phyloP scores from a whole-genome alignment of 1,284 basidiomycete genomes.

The Hemileia vastatrix region DNA sequence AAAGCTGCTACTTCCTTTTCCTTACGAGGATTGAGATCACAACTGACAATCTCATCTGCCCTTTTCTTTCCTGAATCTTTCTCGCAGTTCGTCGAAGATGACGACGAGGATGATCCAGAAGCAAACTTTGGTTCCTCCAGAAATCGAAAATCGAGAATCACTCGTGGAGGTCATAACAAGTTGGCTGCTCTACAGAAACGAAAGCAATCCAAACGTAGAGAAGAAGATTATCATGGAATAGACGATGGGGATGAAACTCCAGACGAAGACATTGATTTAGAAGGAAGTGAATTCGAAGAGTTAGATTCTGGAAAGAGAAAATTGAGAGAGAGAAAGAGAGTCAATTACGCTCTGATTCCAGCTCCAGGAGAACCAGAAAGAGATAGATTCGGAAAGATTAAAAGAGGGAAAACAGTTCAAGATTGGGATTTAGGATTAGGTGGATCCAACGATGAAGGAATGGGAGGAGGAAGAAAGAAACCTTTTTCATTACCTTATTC shows the following conservation, averaged over 20 bases:
- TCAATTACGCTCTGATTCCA: conserved; percentile 39
- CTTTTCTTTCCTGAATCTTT: conserved; percentile 26
- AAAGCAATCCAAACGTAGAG: conserved; percentile 27
- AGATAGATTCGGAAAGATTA: conserved; percentile 33
- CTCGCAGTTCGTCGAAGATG: conserved; percentile 32
- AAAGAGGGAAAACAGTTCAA: neutral
- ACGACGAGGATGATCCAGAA: conserved; percentile 33
- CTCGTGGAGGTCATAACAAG: conserved; percentile 24
- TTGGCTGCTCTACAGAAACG: conserved; percentile 21
- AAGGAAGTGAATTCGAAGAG: conserved; percentile 9
- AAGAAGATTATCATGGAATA: conserved; percentile 27
- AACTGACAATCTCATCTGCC: conserved; percentile 18
- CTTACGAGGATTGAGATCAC: too few relatives aligned
- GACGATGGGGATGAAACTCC: conserved; percentile 31
- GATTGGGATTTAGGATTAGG: conserved; percentile 1
- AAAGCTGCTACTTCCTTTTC: conserved; percentile 11
- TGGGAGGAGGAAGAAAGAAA: conserved; percentile 3
- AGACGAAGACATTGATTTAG: conserved; percentile 32
- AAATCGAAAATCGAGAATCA: neutral
- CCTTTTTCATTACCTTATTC: conserved; percentile 24
- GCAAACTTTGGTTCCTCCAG: conserved; percentile 28
- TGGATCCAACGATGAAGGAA: conserved; percentile 22
- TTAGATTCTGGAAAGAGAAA: too few relatives aligned
- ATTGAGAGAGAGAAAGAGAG: conserved; percentile 37
- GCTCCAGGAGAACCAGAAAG: conserved; percentile 33